Evolutionary conservation across 2,329 filamentous ascomycete genomes (phyloP), one percentile per base, ranked within the genome.

Genomic region (Hymenoscyphus fraxineus): DNA sequence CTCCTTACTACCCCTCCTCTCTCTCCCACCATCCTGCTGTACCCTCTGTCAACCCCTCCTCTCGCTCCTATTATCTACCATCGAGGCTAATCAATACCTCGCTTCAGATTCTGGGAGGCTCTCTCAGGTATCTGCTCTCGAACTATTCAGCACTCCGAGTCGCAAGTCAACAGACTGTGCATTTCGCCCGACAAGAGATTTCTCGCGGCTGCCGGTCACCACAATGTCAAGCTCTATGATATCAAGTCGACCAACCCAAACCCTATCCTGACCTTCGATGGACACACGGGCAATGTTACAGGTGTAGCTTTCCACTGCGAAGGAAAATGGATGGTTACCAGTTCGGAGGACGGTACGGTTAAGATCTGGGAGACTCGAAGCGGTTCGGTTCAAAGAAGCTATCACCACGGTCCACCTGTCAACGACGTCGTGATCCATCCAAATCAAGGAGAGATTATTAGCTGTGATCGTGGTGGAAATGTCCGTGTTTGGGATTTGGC

Each of bases 361-460:
- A 75, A 75, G 64, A 74, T 75, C 38, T 75, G 73, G 73, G 73
- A 75, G 64, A 75, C 73, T 19, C 67, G 72, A 31, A 75, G 72
- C 38, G 73, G 73, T 3, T 71, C 70, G 64, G 87, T 98, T 62
- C 95, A 99, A 79, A 87, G 95, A 62, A 97, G 94, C 78, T 99
- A 99, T 77, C 89, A 86, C 70, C 95, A 99, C 76, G 91, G 90
- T 61, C 89, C 88, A 40, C 88, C 95, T 0, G 95, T 94, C 61
- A 99, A 97, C 74, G 95, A 99, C 77, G 95, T 99, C 9, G 95
- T 98, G n/a, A 99, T 99, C 64, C 95, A 99, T 77, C 95, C 95
- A 0, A 99, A 99, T 75, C 95, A 99, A 80, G 95, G 94, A 66
- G 95, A 99, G 80, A 89, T 99, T 67, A 97, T 99, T 74, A 96